Evolutionary conservation across 306 rosid species (phyloP), one percentile per base, ranked within the genome.

Genomic region (Cicer bijugum): DNA sequence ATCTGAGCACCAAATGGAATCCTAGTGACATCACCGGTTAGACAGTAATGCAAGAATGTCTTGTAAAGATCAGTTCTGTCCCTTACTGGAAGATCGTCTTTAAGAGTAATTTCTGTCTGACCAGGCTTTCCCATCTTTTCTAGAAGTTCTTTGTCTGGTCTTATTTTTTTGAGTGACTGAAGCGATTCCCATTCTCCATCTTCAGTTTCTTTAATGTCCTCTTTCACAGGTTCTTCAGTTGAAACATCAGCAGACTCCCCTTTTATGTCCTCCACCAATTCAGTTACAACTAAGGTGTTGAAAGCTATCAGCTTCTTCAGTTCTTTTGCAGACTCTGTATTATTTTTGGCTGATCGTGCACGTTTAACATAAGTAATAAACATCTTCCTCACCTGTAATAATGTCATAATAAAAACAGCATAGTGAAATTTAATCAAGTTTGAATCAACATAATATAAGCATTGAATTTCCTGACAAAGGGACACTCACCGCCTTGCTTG

Each of bases 291-390:
- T 73, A 95, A 78, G 56, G 91, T 83, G 82, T 95, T 95, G 86
- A 95, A 95, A 76, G 93, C 92, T 77, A 95, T 87, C 96, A 95
- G 66, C 87, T 87, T 91, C 85, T 90, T 91, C 11, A 95, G 97
- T 83, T 90, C 97, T 86, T 86, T 91, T 5, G 99, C 99, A 72
- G 93, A 35, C 82, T 90, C 97, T 45, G 81, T 78, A 44, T 94
- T 96, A 77, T 79, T 88, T 75, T 91, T 94, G 66, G 86, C 92
- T 42, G 86, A 79, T 11, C 97, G 90, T 42, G 99, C 93, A 67
- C 93, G 96, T 77, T 91, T 91, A 61, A 95, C 60, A 51, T 87
- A 95, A 84, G 42, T 88, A 72, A 91, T 75, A 81, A 91, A 95
- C 43, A 91, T 80, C 84, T 82, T 85, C 72, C 89, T 83, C 17